These are phyloP conservation scores for Batkoa obscura DNA, from an alignment of 371 early-diverging fungal species.

Conservation along the genomic window DNA sequence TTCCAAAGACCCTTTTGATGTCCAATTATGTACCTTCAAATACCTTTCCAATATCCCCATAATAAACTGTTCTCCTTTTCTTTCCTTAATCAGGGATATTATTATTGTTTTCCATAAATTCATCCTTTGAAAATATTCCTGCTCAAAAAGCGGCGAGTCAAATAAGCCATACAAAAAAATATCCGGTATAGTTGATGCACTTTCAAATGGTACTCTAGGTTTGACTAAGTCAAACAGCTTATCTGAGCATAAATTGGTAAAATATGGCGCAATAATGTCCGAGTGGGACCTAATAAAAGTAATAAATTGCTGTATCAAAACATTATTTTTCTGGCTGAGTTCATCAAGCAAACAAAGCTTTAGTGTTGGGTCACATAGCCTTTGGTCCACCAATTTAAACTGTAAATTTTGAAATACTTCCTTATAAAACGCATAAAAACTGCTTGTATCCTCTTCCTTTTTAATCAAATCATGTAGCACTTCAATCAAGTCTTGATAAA, in stretches of 20 bases:
- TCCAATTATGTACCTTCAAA: slow-evolving; percentile 15
- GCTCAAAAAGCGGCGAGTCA: slow-evolving; percentile 1
- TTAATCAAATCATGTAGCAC: background rate
- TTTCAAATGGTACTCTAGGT: background rate
- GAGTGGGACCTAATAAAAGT: background rate
- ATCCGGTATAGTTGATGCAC: background rate
- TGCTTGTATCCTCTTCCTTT: background rate
- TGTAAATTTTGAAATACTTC: slow-evolving; percentile 1
- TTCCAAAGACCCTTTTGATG: slow-evolving; percentile 14
- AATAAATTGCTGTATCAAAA: background rate
- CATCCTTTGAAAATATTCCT: slow-evolving; percentile 1
- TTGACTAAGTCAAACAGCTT: background rate
- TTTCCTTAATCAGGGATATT: slow-evolving; percentile 13
- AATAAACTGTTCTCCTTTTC: slow-evolving; percentile 18
- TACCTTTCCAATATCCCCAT: slow-evolving; percentile 17
- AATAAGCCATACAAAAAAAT: slow-evolving; percentile 6
- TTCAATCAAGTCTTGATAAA: background rate
- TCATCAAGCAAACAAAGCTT: background rate
- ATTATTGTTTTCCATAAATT: slow-evolving; percentile 11
- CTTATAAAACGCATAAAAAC: background rate
- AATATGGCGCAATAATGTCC: background rate
- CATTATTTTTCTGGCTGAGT: background rate
- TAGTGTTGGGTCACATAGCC: background rate
- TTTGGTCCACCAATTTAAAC: background rate
- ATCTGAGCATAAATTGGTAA: background rate